Percentiles rank a stretch among this genome's conserved stretches.
Evolutionary conservation across 108 stramenopile genomes (phyloP).

Genomic region (Skeletonema grethae): DNA sequence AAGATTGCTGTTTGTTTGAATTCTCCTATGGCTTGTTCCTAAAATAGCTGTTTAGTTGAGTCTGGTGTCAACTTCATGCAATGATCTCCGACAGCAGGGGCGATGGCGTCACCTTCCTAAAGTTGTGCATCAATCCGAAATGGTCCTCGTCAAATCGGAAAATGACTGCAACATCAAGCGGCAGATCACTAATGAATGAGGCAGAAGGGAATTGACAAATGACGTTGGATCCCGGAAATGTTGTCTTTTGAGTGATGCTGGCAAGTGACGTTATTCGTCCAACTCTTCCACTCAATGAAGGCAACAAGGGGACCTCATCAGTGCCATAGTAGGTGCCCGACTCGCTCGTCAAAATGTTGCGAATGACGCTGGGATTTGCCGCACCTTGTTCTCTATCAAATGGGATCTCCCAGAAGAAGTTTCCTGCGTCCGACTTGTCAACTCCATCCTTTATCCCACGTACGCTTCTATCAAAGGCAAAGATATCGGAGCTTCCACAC

Average conservation of each 20-base stretch:
- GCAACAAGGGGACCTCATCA: conserved; percentile 42
- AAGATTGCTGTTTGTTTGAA: background rate
- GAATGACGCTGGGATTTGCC: conserved; percentile 17
- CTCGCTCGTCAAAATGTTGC: conserved; percentile 38
- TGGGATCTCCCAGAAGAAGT: conserved; percentile 49
- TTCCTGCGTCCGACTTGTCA: conserved; percentile 32
- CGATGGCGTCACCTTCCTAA: conserved; percentile 31
- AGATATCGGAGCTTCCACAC: conserved; percentile 47
- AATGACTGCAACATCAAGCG: conserved; percentile 55
- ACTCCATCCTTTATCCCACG: conserved; percentile 53
- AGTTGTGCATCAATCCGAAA: conserved; percentile 54
- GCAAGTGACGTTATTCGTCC: conserved; percentile 48
- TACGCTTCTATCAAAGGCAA: conserved; percentile 50
- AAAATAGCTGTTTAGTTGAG: background rate
- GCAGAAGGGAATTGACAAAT: conserved; percentile 54
- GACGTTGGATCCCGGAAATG: conserved; percentile 44
- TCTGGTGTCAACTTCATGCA: conserved; percentile 13
- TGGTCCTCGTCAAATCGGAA: conserved; percentile 39
- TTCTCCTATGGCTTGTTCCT: background rate
- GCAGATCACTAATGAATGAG: conserved; percentile 51
- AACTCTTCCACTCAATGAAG: conserved; percentile 52
- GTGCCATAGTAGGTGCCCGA: conserved; percentile 40
- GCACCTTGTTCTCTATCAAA: conserved; percentile 35
- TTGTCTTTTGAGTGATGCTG: conserved; percentile 41
- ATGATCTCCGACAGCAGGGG: conserved; percentile 32